Evolutionary conservation across 31 red algal genomes (phyloP), one percentile per base, ranked within the genome.

Genomic region (Porphyra umbilicalis): DNA sequence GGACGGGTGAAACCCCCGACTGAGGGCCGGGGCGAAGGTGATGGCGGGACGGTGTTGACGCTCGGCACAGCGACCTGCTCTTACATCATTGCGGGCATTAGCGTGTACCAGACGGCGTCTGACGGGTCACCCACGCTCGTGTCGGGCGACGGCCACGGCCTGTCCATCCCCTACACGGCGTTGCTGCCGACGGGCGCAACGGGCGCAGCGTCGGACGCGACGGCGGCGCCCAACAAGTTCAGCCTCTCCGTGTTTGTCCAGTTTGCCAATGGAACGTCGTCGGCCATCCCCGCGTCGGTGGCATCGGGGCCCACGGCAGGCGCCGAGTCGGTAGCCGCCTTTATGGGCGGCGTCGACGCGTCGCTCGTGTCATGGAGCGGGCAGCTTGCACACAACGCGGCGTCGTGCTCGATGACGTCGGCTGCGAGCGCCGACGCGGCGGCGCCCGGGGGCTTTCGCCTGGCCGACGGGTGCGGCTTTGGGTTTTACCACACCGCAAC

Each of bases 401-500:
- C 34, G 29, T 44, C 40, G 32, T 92, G 90, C 71, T 18, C 57
- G 6, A 71, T 71, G 57, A 75, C 76, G 40, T 4, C 81, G 33
- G 31, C 33, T 25, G 33, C 35, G 32, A 16, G 84, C 44, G 90
- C 81, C 4, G 76, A 38, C 2, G 31, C 78, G 35, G 75, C 30
- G 40, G 18, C 42, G 44, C 71, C 38, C 1, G 82, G 46, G 8
- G 29, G 32, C 35, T 34, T 92, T 10, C 76, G 75, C 38, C 77
- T 92, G 42, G 10, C 90, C 15, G 25, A 42, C 9, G 90, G 85
- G 35, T 92, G 90, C 78, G 90, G 90, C 5, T 92, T 87, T 83
- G 90, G 90, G 13, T 87, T 92, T 11, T 92, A 84, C 34, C 46
- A 37, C 1, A 85, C 83, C 77, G 31, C 78, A 2, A 84, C 80